These are phyloP conservation scores for Russula olivacea DNA, from an alignment of 768 basidiomycete genomes.

Conservation along the genomic window DNA sequence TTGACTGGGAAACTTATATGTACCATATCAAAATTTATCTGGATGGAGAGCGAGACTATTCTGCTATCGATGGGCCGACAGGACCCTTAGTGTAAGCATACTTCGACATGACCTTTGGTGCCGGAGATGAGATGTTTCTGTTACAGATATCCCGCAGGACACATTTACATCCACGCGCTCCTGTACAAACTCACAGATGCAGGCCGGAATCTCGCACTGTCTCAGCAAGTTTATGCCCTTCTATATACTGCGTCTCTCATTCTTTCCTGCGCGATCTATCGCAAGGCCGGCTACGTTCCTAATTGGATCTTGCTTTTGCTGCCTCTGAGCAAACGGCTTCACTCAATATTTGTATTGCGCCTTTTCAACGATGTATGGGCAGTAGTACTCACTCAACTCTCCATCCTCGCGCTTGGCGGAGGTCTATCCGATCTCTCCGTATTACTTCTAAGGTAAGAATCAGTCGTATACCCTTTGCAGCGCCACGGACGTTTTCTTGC, in stretches of 20 bases:
- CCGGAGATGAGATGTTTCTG: not conserved
- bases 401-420: constrained; percentile 59
- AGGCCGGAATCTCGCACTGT: constrained; percentile 53
- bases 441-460: constrained; percentile 64
- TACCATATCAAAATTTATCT: constrained; percentile 73
- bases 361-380: constrained; percentile 97
- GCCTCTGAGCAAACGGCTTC: constrained; percentile 85
- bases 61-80: constrained; percentile 77
- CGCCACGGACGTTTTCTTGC: constrained; percentile 17
- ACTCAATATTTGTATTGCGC: constrained; percentile 87
- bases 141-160: constrained; percentile 88
- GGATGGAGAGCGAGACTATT: constrained; percentile 79
- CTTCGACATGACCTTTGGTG: not conserved
- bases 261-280: constrained; percentile 65
- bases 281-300: constrained; percentile 50
- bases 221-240: constrained; percentile 72
- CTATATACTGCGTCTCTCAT: constrained; percentile 66
- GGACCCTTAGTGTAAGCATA: constrained; percentile 80
- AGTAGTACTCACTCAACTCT: constrained; percentile 54
- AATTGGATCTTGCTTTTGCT: constrained; percentile 71
- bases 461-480: not conserved
- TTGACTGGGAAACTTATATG: constrained; percentile 98
- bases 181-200: constrained; percentile 58
- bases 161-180: constrained; percentile 73
- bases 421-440: constrained; percentile 57